Evolutionary conservation across 179 eudicot genomes (phyloP), one percentile per base, ranked within the genome.

Genomic region (Amaranthus tricolor): DNA sequence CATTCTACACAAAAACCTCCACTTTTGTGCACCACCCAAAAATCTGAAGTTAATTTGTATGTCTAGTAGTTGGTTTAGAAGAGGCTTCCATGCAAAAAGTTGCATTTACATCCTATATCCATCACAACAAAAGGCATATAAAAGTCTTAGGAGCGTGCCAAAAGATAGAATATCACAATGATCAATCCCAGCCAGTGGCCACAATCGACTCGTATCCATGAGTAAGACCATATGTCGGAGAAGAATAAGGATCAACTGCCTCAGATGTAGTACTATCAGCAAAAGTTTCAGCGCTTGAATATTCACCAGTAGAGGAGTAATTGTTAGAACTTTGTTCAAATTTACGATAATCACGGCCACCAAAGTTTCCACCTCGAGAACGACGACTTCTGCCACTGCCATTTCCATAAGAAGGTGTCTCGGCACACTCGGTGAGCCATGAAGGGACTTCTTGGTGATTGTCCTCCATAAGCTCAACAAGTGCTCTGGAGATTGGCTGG

Each of bases 381-480:
- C 75, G 79, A 13, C 77, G 81, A 44, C 74, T 54, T 12, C 83
- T 83, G 40, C 77, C 69, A 17, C 82, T 61, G 55, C 89, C 72
- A 44, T 78, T 66, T 0, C 80, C 74, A 43, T 70, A 61, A 14
- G 83, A 77, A 20, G 84, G 49, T 24, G 80, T 66, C 71, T 77
- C 79, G 7, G 94, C 89, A 76, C 77, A 88, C 5, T 88, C 81
- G 60, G 64, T 63, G 9, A 92, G 91, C 93, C 92, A 92, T 0
- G 79, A 0, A 0, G 97, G 97, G 40, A 89, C 88, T 45, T 85
- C 87, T 74, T 91, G 97, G 7, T 89, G 84, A 5, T 89, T 82
- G 78, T 91, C 92, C 77, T 72, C 74, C 92, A 91, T 89, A 12
- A 89, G 72, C 71, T 89, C 89, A n/a, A 62, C 80, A 7, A 91